Base-by-base conservation (phyloP, 1,284 basidiomycete species). In the Ceratobasidium sp. region DNA sequence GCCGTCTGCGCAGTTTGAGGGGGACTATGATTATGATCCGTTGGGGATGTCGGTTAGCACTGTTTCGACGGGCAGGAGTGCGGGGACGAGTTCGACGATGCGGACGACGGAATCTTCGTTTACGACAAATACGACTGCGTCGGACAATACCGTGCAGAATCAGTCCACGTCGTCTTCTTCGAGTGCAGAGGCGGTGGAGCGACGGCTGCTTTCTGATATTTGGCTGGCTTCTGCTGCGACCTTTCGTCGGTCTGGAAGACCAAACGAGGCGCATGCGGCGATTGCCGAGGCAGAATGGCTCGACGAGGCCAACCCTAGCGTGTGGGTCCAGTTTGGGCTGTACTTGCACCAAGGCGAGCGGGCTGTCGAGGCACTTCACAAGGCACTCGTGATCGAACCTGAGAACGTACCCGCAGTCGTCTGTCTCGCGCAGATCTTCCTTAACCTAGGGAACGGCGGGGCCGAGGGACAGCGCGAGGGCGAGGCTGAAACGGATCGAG, bases 151-250 rank as follows among this genome's bases (percentile, higher is more conserved):
- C 11, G 35, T 75, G 77, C 28, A 38, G 18, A 43, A 28, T 14
- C 32, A 26, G 0, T n/a, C 54, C 14, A 41, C 30, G 11, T n/a
- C 86, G 84, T 23, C 41, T 5, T 30, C 61, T n/a, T 58, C 66
- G 18, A 54, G 52, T 28, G 41, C 52, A 32, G 66, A 58, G n/a
- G 52, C 66, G 4, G 9, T 69, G 61, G 92, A 94, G 77, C 88
- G 89, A 46, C 84, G 89, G 38, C 81, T 96, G 43, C 83, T 98
- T 72, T 93, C 92, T 72, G 89, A 95, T 77, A 83, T 98, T 23
- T 99, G 97, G 97, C 83, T 98, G 6, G 93, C 95, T 87, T 92
- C 91, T 1, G 95, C 97, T 0, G 96, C 98, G 4, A 96, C 94
- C 0, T 99, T 98, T 84, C 87, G 98, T 41, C 84, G 97, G 72